These are phyloP conservation scores for Leccinum subgranulosum DNA, from an alignment of 768 basidiomycete genomes.

Conservation along the genomic window DNA sequence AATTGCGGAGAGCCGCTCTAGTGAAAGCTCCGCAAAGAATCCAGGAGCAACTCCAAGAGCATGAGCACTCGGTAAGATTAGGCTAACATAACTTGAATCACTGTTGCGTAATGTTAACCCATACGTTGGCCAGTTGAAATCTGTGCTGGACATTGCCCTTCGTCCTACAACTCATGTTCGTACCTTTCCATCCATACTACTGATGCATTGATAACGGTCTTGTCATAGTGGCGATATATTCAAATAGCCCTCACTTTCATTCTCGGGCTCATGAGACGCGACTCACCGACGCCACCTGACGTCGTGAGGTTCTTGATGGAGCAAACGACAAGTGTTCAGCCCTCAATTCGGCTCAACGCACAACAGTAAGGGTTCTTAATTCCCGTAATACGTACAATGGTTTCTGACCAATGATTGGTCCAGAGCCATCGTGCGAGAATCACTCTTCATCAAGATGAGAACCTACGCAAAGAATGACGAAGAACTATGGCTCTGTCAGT, in stretches of 20 bases:
- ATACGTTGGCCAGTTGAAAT: constrained; percentile 43
- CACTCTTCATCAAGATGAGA: constrained; percentile 71
- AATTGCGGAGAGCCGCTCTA: constrained; percentile 43
- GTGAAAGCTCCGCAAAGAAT: constrained; percentile 42
- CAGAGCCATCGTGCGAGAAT: constrained; percentile 66
- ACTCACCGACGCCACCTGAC: constrained; percentile 49
- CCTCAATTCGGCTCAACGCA: constrained; percentile 58
- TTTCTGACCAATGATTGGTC: neutral
- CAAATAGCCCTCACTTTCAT: constrained; percentile 69
- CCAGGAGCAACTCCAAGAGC: constrained; percentile 42
- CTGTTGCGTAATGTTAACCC: neutral
- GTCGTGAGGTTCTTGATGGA: constrained; percentile 62
- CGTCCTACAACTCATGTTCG: constrained; percentile 71
- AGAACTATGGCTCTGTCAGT: constrained; percentile 72
- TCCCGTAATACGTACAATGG: neutral
- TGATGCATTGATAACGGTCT: constrained; percentile 6
- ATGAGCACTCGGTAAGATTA: constrained; percentile 47
- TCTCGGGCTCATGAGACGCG: constrained; percentile 59
- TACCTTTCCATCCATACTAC: neutral
- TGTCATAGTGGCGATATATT: constrained; percentile 74
- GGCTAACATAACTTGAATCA: neutral
- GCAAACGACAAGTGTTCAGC: constrained; percentile 68
- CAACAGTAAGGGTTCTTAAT: constrained; percentile 48
- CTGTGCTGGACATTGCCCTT: constrained; percentile 58
- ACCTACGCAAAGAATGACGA: constrained; percentile 61